phyloP scores from a whole-genome alignment of 331 rosid genomes.

The Malus hybrid region DNA sequence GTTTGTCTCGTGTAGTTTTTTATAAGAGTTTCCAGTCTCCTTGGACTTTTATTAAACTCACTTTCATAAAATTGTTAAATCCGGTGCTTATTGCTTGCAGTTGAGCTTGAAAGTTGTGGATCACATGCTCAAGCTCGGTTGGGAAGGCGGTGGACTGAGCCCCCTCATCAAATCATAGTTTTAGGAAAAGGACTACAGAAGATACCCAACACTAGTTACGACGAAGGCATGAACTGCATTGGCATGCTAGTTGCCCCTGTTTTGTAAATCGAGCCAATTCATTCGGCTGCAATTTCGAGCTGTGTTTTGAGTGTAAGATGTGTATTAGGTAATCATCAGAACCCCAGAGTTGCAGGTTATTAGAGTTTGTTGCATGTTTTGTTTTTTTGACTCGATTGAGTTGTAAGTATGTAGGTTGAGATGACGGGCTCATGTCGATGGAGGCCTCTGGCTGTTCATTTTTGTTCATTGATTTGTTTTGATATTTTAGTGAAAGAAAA shows the following conservation, averaged over 20 bases:
- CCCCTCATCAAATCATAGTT: conserved; percentile 66
- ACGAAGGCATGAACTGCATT: conserved; percentile 24
- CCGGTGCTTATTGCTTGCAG: conserved; percentile 45
- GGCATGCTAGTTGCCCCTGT: conserved; percentile 13
- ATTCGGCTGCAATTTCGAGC: conserved; percentile 19
- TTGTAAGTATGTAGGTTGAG: conserved; percentile 20
- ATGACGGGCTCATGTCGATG: conserved; percentile 10
- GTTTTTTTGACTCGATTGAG: not conserved
- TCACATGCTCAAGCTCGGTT: conserved; percentile 96
- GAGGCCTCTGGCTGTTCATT: conserved; percentile 27
- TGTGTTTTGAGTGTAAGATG: conserved; percentile 39
- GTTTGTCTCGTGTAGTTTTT: not conserved
- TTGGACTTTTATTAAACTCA: not conserved
- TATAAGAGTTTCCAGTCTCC: not conserved
- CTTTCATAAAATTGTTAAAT: not conserved
- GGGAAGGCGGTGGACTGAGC: conserved; percentile 86
- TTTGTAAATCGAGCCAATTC: conserved; percentile 16
- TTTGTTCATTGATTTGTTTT: conserved; percentile 16
- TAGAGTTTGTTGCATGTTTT: conserved; percentile 28
- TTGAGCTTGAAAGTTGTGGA: conserved; percentile 97
- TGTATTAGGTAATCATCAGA: conserved; percentile 23
- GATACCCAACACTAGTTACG: conserved; percentile 21
- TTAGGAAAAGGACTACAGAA: conserved; percentile 20
- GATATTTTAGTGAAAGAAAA: conserved; percentile 30
- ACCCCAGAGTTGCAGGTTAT: conserved; percentile 18